Evolutionary conservation across 352 stramenopile genomes (phyloP).

Genomic region (Pseudoperonospora humuli): DNA sequence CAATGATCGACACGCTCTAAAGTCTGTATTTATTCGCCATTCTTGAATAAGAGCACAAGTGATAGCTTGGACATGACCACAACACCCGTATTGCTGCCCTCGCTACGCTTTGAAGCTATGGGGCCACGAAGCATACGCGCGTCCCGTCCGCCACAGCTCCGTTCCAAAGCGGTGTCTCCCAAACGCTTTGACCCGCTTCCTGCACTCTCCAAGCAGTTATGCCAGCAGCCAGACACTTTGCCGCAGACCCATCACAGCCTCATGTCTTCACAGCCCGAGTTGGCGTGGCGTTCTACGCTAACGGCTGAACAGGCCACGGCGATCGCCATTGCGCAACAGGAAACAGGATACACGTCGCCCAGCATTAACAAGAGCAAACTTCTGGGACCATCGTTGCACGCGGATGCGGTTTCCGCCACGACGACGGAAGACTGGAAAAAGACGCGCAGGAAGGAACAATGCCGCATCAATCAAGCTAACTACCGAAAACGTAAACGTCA

Average conservation of each 20-base stretch:
- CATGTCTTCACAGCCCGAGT: not conserved
- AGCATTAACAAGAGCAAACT: not conserved
- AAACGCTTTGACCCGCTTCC: constrained; percentile 3
- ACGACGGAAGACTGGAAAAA: constrained; percentile 31
- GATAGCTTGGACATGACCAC: not conserved
- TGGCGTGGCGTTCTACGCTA: constrained; percentile 10
- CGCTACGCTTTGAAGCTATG: constrained; percentile 9
- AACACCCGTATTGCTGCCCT: constrained; percentile 14
- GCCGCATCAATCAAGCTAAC: constrained; percentile 53
- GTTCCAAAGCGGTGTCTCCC: constrained; percentile 3
- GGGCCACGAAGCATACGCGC: constrained; percentile 5
- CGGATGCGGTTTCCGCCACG: not conserved
- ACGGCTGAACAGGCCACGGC: constrained; percentile 15
- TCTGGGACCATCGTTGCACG: not conserved
- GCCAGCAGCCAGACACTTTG: not conserved
- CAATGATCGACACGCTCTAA: too few relatives aligned
- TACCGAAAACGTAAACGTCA: constrained; percentile 50
- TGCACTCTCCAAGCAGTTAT: constrained; percentile 8
- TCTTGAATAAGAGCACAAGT: constrained; percentile 4
- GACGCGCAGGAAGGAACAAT: constrained; percentile 43
- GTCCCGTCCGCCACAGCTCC: constrained; percentile 4
- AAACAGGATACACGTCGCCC: constrained; percentile 7
- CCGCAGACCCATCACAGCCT: not conserved
- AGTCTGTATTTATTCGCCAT: constrained; percentile 2
- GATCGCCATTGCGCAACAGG: constrained; percentile 13